phyloP scores from a whole-genome alignment of 2,329 filamentous ascomycete genomes.

The Phialophora chinensis region DNA sequence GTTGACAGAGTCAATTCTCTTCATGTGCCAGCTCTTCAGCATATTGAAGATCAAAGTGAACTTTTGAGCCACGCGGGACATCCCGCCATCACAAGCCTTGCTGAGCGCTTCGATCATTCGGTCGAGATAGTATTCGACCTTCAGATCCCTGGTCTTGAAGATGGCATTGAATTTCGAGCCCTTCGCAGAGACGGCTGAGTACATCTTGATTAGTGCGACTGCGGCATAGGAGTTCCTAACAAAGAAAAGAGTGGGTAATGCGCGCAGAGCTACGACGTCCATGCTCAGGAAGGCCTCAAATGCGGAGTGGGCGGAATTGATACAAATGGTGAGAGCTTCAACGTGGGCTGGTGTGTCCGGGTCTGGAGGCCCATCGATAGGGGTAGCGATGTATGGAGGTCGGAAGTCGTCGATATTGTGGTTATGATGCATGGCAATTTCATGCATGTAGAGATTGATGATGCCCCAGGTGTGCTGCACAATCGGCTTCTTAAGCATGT shows the following conservation, averaged over 20 bases:
- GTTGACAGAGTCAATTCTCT: slow-evolving; percentile 43
- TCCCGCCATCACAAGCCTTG: slow-evolving; percentile 66
- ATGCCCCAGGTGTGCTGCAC: slow-evolving; percentile 69
- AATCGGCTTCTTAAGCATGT: slow-evolving; percentile 60
- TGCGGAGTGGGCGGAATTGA: slow-evolving; percentile 69
- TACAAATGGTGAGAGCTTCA: slow-evolving; percentile 69
- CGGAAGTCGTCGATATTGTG: slow-evolving; percentile 61
- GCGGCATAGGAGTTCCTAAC: slow-evolving; percentile 74
- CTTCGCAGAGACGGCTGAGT: slow-evolving; percentile 68
- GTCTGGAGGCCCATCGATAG: slow-evolving; percentile 40
- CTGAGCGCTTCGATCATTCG: slow-evolving; percentile 72
- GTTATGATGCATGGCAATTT: slow-evolving; percentile 72
- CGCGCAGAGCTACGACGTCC: slow-evolving; percentile 64
- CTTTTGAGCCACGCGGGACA: slow-evolving; percentile 70
- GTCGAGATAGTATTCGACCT: slow-evolving; percentile 70
- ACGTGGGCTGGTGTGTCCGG: slow-evolving; percentile 64
- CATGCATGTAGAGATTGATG: slow-evolving; percentile 75
- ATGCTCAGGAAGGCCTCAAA: slow-evolving; percentile 70
- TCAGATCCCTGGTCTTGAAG: slow-evolving; percentile 71
- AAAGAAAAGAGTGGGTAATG: slow-evolving; percentile 72
- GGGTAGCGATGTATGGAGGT: slow-evolving; percentile 47
- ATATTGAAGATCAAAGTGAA: slow-evolving; percentile 74
- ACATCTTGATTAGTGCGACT: slow-evolving; percentile 75
- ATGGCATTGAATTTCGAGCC: slow-evolving; percentile 72
- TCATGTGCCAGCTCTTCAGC: slow-evolving; percentile 71